phyloP scores from a whole-genome alignment of 2,329 filamentous ascomycete species.

The Diaporthe vexans region DNA sequence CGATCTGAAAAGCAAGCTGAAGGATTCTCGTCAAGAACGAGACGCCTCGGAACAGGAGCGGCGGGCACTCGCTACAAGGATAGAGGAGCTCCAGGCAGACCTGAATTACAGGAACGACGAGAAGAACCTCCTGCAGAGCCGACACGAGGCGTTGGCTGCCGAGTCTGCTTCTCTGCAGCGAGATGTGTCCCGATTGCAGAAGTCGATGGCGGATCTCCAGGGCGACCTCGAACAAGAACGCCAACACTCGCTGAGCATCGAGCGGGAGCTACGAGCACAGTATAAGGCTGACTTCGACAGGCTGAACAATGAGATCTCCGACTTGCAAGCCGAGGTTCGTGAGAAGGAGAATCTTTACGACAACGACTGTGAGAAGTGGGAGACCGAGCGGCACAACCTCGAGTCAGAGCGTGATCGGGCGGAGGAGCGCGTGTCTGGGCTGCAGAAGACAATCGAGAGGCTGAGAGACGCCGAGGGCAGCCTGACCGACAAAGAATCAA shows the following conservation, averaged over 20 bases:
- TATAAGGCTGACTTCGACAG: constrained; percentile 68
- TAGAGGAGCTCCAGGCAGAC: constrained; percentile 71
- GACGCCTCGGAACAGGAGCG: constrained; percentile 55
- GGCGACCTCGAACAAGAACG: constrained; percentile 66
- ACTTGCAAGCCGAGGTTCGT: constrained; percentile 74
- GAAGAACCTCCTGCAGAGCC: constrained; percentile 77
- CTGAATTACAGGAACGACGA: constrained; percentile 72
- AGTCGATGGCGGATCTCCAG: constrained; percentile 62
- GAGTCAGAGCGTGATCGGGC: constrained; percentile 76
- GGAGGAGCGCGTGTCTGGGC: constrained; percentile 75
- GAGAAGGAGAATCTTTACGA: constrained; percentile 80
- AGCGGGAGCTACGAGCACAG: constrained; percentile 70
- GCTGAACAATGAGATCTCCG: constrained; percentile 71
- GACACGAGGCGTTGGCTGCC: constrained; percentile 75
- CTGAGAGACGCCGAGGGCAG: constrained; percentile 77
- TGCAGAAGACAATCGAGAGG: constrained; percentile 79
- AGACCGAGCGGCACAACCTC: constrained; percentile 74
- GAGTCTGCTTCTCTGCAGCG: constrained; percentile 78
- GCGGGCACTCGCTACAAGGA: constrained; percentile 60
- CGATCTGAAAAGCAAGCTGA: constrained; percentile 59
- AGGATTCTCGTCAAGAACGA: constrained; percentile 59
- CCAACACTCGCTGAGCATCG: constrained; percentile 70
- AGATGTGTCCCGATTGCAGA: constrained; percentile 68
- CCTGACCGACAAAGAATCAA: constrained; percentile 76
- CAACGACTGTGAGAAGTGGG: constrained; percentile 81